phyloP scores from a whole-genome alignment of 441 rosid genomes.

The Francoa sonchifolia region DNA sequence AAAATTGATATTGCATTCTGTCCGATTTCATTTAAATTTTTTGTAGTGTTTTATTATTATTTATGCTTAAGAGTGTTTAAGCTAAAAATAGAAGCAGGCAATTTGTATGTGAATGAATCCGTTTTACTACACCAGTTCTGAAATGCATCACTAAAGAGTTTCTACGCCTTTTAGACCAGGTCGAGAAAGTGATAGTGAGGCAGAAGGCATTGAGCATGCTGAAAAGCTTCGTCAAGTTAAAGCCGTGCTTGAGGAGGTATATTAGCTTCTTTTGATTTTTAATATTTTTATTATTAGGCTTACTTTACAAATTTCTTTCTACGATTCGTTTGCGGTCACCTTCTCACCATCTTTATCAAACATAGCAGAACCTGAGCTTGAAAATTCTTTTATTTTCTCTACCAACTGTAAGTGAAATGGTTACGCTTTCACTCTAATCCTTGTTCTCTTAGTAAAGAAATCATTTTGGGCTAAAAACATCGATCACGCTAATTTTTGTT shows the following conservation, averaged over 20 bases:
- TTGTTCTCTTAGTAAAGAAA: no score
- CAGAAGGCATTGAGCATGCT: conserved; percentile 98
- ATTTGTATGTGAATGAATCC: no score
- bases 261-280: conserved; percentile 1
- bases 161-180: conserved; percentile 30
- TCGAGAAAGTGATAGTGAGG: conserved; percentile 99
- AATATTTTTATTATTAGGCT: background rate
- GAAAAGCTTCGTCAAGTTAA: conserved; percentile 99
- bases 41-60: no score
- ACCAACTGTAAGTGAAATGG: background rate
- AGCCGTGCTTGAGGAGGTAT: conserved; percentile 99
- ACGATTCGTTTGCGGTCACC: background rate
- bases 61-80: no score
- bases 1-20: no score
- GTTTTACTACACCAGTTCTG: no score
- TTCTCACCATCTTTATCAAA: background rate
- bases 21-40: no score
- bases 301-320: background rate
- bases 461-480: no score
- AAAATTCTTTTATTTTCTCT: background rate
- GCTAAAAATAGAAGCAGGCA: no score
- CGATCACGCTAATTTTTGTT: no score
- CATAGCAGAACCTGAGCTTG: background rate
- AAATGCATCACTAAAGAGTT: background rate
- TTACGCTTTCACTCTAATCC: no score